Conservation (phyloP, 805 yeast species). For the Yarrowia sp. region DNA sequence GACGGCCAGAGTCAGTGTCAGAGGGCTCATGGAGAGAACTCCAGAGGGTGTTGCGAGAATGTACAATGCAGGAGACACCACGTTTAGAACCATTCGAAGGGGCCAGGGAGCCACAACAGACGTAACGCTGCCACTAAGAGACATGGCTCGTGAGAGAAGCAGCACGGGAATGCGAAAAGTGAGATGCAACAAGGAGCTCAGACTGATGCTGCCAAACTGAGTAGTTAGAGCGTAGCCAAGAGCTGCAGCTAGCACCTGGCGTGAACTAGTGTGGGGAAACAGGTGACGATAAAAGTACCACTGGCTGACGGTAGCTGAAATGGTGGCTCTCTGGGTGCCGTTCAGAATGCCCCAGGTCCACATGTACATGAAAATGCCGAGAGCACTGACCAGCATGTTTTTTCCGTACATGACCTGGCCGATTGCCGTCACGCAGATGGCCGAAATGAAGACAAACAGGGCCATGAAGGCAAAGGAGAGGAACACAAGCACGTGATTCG, state of each 20-base stretch:
- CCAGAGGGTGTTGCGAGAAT: slow-evolving; percentile 47
- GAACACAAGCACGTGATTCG: slow-evolving; percentile 47
- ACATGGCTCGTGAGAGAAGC: slow-evolving; percentile 49
- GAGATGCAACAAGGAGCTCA: slow-evolving; percentile 48
- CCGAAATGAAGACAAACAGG: slow-evolving; percentile 48
- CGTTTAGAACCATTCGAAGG: slow-evolving; percentile 41
- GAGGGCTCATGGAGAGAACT: slow-evolving; percentile 48
- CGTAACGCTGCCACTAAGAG: neutral
- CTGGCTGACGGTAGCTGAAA: slow-evolving; percentile 51
- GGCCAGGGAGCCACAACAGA: slow-evolving; percentile 26
- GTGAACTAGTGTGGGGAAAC: slow-evolving; percentile 43
- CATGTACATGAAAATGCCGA: slow-evolving; percentile 51
- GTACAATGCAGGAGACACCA: slow-evolving; percentile 40
- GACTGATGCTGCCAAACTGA: slow-evolving; percentile 52
- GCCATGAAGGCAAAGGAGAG: slow-evolving; percentile 48
- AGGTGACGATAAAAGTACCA: slow-evolving; percentile 51
- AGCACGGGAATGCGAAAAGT: slow-evolving; percentile 50
- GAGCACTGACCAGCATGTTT: slow-evolving; percentile 27
- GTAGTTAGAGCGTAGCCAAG: slow-evolving; percentile 46
- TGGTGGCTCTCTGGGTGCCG: slow-evolving; percentile 51
- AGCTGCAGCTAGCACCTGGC: slow-evolving; percentile 43
- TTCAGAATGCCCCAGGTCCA: slow-evolving; percentile 55
- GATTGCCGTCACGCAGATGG: slow-evolving; percentile 48
- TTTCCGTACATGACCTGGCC: slow-evolving; percentile 18
- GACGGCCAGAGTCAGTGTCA: slow-evolving; percentile 52